Evolutionary conservation across 345 rosid species (phyloP), one percentile per base, ranked within the genome.

Genomic region (Salix exigua): DNA sequence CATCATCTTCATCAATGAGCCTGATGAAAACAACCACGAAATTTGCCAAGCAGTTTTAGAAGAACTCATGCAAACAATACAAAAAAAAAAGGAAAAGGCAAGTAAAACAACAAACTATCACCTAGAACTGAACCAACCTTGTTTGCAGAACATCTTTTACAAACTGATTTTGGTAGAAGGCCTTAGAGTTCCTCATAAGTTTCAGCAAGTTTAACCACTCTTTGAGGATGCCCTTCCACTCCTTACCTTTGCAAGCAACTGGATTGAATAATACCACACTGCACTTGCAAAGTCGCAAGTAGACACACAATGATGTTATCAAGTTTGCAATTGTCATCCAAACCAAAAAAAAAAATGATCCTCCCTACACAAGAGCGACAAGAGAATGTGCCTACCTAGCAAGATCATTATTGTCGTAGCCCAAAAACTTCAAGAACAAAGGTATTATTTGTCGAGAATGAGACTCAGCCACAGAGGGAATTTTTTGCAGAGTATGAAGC

Each of bases 1-100:
- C 87, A 85, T 96, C 98, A 84, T 80, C 88, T 50, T 91, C 98
- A 80, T 96, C 98, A 78, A 96, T 80, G 82, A 96, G 92, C 89
- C 99, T 95, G 78, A 30, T 25, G 81, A 82, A 83, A 66, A 48
- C 70, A 78, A 8, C 66, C 37, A 83, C 14, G 42, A 63, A 63
- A 76, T 72, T 68, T 46, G 19, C 26, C 61, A 76, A 77, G 50
- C 17, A 73, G 11, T 30, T 42, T 33, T n/a, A 21, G 46, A 48
- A 68, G 25, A 73, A 48, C 7, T 21, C 26, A 53, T 31, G 69
- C 25, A 79, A 74, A 37, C 38, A 68, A 75, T 53, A 73, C 4
- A 50, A 70, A 28, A 17, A 40, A 23, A 38, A 7, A 44, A 48
- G 48, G 74, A 35, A 18, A 68, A 67, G 50, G n/a, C 7, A 79